These are phyloP conservation scores for Coemansia sp. DNA, from an alignment of 192 early-diverging fungal species.

Conservation along the genomic window DNA sequence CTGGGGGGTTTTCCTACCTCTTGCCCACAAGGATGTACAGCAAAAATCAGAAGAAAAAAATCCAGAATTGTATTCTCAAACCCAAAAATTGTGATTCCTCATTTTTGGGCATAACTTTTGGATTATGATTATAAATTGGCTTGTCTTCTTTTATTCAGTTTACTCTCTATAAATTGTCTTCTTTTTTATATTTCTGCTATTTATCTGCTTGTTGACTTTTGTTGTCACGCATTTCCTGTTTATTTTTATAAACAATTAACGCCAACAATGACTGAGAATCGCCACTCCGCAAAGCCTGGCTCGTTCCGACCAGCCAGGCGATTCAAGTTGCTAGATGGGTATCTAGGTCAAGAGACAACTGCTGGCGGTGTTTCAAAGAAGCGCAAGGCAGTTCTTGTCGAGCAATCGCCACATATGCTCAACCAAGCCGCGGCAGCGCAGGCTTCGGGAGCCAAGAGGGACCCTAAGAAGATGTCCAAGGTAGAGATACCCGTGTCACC, in stretches of 20 bases:
- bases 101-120: too few species aligned
- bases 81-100: background rate
- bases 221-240: background rate
- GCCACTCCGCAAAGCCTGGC: conserved; percentile 16
- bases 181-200: background rate
- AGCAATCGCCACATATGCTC: conserved; percentile 30
- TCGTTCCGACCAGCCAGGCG: conserved; percentile 20
- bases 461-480: conserved; percentile 35
- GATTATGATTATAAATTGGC: too few species aligned
- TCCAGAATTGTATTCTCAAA: too few species aligned
- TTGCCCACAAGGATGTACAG: too few species aligned
- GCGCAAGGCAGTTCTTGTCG: conserved; percentile 35
- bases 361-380: conserved; percentile 15
- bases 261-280: conserved; percentile 40
- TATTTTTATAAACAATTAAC: background rate
- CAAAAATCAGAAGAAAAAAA: too few species aligned
- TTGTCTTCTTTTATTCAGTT: background rate
- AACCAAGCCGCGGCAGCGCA: conserved; percentile 19
- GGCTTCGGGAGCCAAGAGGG: conserved; percentile 25
- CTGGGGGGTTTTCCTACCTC: too few species aligned
- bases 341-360: conserved; percentile 32
- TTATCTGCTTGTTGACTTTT: background rate
- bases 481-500: conserved; percentile 49
- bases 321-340: conserved; percentile 28
- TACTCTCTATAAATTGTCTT: conserved; percentile 1